Evolutionary conservation across 2,329 filamentous ascomycete species (phyloP), one percentile per base, ranked within the genome.

Genomic region (Sphaceloma murrayae): DNA sequence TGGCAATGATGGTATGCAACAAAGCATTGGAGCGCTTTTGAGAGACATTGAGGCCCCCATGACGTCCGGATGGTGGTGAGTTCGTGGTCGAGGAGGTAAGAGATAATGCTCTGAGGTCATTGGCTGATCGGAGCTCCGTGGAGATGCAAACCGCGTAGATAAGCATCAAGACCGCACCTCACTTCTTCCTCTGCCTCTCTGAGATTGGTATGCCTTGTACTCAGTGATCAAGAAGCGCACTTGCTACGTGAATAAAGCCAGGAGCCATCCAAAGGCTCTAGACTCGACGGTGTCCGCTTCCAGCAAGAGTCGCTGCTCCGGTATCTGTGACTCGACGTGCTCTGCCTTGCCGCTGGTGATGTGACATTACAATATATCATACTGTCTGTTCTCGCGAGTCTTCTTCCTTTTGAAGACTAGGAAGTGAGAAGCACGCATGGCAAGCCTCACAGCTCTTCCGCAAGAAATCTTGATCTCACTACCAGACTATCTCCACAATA

Each of bases 401-500:
- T 27, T 11, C 7, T 27, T 27, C 7, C 24, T 7, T 7, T 27
- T 27, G 24, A 6, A 6, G 6, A 27, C 6, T 11, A 7, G 7
- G 7, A 27, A 27, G 6, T 27, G 24, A 7, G 6, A 6, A 11
- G 11, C 24, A 6, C 7, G 24, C 22, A 40, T 40, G 36, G n/a
- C 21, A 7, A 29, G 13, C 2, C 16, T 40, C 5, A 19, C 36
- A 27, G 22, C 22, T 7, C 36, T 40, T 5, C 36, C 36, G 4
- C 22, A 11, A 5, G 36, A 40, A 10, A 27, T 40, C 13, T 16
- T 40, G 22, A 27, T 40, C 21, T 29, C 36, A 7, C 36, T 57
- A 11, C 50, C 51, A 14, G 38, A 46, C 5, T 53, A 49, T 43
- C 26, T 57, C 29, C 48, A 51, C 46, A 57, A 60, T 47, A 61